A percentile compares a stretch with the other conserved stretches of the same genome.
phyloP scores from a whole-genome alignment of 805 yeast genomes.

The Sugiyamaella floridensis region DNA sequence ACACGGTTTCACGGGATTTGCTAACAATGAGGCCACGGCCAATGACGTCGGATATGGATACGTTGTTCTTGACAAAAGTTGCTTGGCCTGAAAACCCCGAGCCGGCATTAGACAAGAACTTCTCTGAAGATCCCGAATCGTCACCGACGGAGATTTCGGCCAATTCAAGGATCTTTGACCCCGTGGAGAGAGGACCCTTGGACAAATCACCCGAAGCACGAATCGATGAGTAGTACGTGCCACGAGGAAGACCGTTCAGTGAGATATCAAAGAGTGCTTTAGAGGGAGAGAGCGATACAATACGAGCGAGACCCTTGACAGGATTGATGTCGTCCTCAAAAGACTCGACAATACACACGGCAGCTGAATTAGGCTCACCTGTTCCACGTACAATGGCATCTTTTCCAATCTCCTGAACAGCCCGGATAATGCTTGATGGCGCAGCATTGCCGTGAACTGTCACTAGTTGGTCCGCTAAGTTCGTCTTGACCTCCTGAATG shows the following conservation, averaged over 20 bases:
- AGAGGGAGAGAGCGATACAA: conserved; percentile 55
- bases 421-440: conserved; percentile 65
- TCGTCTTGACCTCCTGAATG: conserved; percentile 46
- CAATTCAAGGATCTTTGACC: conserved; percentile 31
- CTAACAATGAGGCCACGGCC: conserved; percentile 51
- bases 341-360: conserved; percentile 81
- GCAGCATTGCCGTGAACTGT: conserved; percentile 62
- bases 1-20: conserved; percentile 17
- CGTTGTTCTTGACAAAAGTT: conserved; percentile 34
- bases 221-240: conserved; percentile 62
- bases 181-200: conserved; percentile 33
- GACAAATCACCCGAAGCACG: conserved; percentile 71
- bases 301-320: conserved; percentile 81
- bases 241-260: conserved; percentile 60
- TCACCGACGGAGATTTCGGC: conserved; percentile 24
- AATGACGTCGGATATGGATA: conserved; percentile 53
- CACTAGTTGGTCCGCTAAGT: conserved; percentile 54
- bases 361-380: conserved; percentile 80
- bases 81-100: conserved; percentile 31
- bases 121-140: conserved; percentile 4
- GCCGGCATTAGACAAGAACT: conserved; percentile 5
- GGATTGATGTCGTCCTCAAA: conserved; percentile 47
- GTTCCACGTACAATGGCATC: conserved; percentile 93
- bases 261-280: conserved; percentile 69
- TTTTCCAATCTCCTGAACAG: conserved; percentile 66